These are phyloP conservation scores for Hanseniaspora taiwanica DNA, from an alignment of 805 yeast species.

Conservation along the genomic window DNA sequence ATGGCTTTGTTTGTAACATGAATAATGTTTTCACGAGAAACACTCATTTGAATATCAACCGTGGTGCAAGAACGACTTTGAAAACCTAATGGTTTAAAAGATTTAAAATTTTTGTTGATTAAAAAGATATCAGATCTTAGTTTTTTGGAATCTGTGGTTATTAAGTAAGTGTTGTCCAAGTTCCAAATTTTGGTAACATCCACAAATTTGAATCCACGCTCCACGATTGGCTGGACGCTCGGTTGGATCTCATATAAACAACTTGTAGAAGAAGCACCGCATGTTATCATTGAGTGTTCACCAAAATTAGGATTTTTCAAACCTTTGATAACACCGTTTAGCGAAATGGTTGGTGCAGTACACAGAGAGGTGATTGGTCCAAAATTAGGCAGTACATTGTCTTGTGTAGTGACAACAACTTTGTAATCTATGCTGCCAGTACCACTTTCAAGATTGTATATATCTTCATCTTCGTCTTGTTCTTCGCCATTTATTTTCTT, in stretches of 20 bases:
- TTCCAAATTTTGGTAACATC: constrained; percentile 71
- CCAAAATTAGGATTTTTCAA: constrained; percentile 52
- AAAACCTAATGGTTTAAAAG: constrained; percentile 49
- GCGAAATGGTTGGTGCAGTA: constrained; percentile 41
- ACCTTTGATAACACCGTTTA: constrained; percentile 43
- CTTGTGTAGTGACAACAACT: constrained; percentile 3
- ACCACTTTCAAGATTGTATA: constrained; percentile 20
- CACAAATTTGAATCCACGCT: constrained; percentile 56
- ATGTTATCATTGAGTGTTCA: constrained; percentile 55
- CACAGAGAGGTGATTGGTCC: constrained; percentile 69
- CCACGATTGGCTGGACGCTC: constrained; percentile 45
- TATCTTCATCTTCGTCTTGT: constrained; percentile 20
- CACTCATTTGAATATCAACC: constrained; percentile 49
- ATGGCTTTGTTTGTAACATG: constrained; percentile 64
- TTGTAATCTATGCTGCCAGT: constrained; percentile 6
- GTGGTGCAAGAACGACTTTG: constrained; percentile 46
- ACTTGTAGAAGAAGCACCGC: constrained; percentile 48
- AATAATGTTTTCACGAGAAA: constrained; percentile 42
- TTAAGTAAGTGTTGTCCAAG: constrained; percentile 43
- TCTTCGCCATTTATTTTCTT: too few species aligned
- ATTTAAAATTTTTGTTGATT: constrained; percentile 46
- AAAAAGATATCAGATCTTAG: constrained; percentile 57
- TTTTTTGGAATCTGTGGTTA: constrained; percentile 57
- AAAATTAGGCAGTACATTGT: constrained; percentile 32
- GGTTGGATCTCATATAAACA: constrained; percentile 55